A percentile compares a stretch with the other conserved stretches of the same genome.
phyloP scores from a whole-genome alignment of 306 rosid genomes.

The Acmispon strigosus region DNA sequence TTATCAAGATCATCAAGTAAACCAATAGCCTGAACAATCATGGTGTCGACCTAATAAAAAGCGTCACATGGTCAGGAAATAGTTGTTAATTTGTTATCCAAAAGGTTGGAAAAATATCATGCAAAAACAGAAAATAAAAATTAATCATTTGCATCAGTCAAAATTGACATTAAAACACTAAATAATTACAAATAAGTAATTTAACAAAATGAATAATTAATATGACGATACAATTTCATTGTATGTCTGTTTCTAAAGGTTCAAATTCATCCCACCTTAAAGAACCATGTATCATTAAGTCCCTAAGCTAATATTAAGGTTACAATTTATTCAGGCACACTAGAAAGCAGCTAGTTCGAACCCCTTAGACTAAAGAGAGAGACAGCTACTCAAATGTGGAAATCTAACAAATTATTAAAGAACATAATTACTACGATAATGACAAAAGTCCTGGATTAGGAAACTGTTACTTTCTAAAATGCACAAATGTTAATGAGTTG shows the following conservation, averaged over 20 bases:
- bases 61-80: not conserved
- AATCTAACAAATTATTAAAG: too few relatives aligned
- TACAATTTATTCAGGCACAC: not conserved
- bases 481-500: too few relatives aligned
- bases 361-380: not conserved
- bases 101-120: not conserved
- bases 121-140: not conserved
- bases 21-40: slow-evolving; percentile 97
- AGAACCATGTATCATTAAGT: not conserved
- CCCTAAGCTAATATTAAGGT: not conserved
- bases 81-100: too few relatives aligned
- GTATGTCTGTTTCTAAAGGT: not conserved
- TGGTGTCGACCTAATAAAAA: slow-evolving; percentile 73
- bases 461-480: too few relatives aligned
- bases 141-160: not conserved
- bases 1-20: slow-evolving; percentile 96
- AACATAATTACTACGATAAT: too few relatives aligned
- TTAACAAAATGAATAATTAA: not conserved
- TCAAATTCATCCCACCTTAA: not conserved
- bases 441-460: too few relatives aligned
- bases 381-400: too few relatives aligned
- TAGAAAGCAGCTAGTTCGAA: not conserved
- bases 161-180: not conserved
- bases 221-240: not conserved
- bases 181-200: not conserved